Evolutionary conservation across 2,329 filamentous ascomycete genomes (phyloP), one percentile per base, ranked within the genome.

Genomic region (Colletotrichum cordylinicola): DNA sequence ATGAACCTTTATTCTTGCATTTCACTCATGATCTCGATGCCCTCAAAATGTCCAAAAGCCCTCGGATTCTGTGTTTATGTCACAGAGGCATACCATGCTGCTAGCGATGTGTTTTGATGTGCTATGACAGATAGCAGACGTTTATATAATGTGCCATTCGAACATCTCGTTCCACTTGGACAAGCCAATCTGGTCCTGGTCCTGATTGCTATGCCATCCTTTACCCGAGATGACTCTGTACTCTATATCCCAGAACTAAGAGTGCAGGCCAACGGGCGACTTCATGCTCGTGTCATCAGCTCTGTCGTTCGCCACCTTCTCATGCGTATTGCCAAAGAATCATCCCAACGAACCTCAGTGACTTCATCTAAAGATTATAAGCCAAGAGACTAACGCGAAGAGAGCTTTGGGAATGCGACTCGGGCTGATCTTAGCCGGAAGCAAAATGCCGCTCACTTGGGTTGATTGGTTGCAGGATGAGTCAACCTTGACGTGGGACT

Each of bases 181-280:
- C 10, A 52, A 13, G 43, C 5, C 3, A 6, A 39, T n/a, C 10
- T n/a, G 8, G 31, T n/a, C n/a, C n/a, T n/a, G n/a, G n/a, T n/a
- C n/a, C n/a, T n/a, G n/a, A n/a, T n/a, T n/a, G n/a, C n/a, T n/a
- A 48, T 48, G 10, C 12, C 10, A 4, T 48, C 16, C 10, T 12
- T 18, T 21, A 10, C n/a, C 7, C 10, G 13, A 21, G 10, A 52
- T 21, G 21, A 12, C 7, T 1, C 2, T 2, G 43, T 13, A 13
- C 1, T 52, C 10, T 10, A 21, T 2, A 52, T 2, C 6, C 43
- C 10, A 52, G 6, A 21, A 12, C 6, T 21, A 48, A 48, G 18
- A 15, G n/a, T 8, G 18, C n/a, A 21, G 4, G 1, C 43, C 10
- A 21, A 48, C 6, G 2, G 3, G 6, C 2, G 9, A 48, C 2